A percentile compares a stretch with the other conserved stretches of the same genome.
Evolutionary conservation across 2,329 filamentous ascomycete species (phyloP).

Genomic region (Dendryphion nanum): DNA sequence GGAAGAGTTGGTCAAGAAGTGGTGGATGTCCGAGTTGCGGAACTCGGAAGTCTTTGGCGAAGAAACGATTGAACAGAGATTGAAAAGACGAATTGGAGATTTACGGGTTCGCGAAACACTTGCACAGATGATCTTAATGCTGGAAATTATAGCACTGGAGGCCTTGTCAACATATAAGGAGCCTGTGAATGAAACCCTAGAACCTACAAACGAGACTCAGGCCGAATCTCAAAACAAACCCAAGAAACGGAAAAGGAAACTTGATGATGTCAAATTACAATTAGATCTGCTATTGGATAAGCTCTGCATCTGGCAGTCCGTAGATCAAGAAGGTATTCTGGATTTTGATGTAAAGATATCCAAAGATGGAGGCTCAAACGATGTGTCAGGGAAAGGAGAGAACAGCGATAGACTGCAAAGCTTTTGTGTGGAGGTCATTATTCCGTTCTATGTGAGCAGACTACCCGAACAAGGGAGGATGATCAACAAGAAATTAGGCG

Average conservation of each 20-base stretch:
- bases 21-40: constrained; percentile 60
- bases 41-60: constrained; percentile 31
- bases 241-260: constrained; percentile 56
- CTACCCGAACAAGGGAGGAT: constrained; percentile 69
- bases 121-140: constrained; percentile 74
- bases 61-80: constrained; percentile 47
- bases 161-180: constrained; percentile 37
- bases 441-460: constrained; percentile 78
- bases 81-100: constrained; percentile 63
- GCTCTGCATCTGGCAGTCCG: constrained; percentile 81
- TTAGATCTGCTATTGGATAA: constrained; percentile 75
- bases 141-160: constrained; percentile 75
- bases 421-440: constrained; percentile 77
- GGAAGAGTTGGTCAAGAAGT: constrained; percentile 62
- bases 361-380: constrained; percentile 20
- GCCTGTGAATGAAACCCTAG: constrained; percentile 14
- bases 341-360: constrained; percentile 30
- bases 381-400: constrained; percentile 19
- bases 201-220: constrained; percentile 16
- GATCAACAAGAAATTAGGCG: constrained; percentile 74
- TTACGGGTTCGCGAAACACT: constrained; percentile 75
- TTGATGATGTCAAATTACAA: constrained; percentile 63
- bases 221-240: constrained; percentile 7
- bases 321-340: constrained; percentile 56
- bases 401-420: constrained; percentile 64